Evolutionary conservation across 805 yeast genomes (phyloP), one percentile per base, ranked within the genome.

Genomic region (Nakazawaea laoshanensis): DNA sequence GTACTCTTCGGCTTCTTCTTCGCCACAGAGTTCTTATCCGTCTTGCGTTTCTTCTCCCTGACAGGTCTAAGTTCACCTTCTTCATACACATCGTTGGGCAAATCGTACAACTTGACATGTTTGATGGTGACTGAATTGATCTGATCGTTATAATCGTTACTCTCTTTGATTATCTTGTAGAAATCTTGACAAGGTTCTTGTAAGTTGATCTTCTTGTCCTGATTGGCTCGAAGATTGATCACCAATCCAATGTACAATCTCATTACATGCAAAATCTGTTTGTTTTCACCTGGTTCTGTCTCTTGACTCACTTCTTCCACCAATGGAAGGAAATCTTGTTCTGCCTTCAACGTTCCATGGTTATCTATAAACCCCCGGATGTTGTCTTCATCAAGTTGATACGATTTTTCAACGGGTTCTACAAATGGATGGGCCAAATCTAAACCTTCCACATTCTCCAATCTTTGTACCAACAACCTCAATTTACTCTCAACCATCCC

Each of bases 111-210:
- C 46, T 84, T 82, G 31, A 81, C 85, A 47, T 75, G 83, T 49
- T 76, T 78, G 46, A 87, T 75, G 36, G 71, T 65, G 40, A 89
- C 63, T 16, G 75, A 62, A 47, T 76, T 66, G 7, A 66, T 55
- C 27, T 74, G 70, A 33, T 74, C 79, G 43, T 80, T 71, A 47
- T 73, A 92, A 24, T 66, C 65, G 14, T 65, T 65, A 75, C 89
- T 84, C 21, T 74, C 67, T 42, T 84, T 77, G 55, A 96, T 85
- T 6, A 85, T 57, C 27, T 70, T 77, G 58, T 72, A 86, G 53
- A 89, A 92, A 40, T 92, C 97, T 14, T 84, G 70, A 51, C 97
- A 88, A 13, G 95, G 95, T 42, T 77, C 71, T 47, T 82, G 94
- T 37, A 89, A 79, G 52, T 87, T 95, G 44, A 88, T 67, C 45